Percentiles rank a stretch among this genome's conserved stretches.
Conservation (phyloP, 345 rosid species). For the thale cress (Arabidopsis thaliana) region DNA sequence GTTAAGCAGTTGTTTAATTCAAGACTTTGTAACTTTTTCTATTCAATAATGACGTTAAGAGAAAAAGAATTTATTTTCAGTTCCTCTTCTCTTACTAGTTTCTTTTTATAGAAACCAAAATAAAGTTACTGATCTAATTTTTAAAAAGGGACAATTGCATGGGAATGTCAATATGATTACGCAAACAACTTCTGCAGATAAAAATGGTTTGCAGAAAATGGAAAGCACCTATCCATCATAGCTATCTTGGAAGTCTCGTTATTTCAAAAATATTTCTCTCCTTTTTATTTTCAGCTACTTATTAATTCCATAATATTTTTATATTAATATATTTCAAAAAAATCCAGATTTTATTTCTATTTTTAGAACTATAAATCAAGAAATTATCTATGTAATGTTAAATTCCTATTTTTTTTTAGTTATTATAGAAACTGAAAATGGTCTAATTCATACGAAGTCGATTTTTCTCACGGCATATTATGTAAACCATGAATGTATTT, state of each 20-base stretch:
- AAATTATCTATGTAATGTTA: no score
- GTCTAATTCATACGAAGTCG: background rate
- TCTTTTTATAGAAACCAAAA: background rate
- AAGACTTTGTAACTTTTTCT: no score
- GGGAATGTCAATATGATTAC: background rate
- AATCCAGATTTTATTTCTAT: background rate
- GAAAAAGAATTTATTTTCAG: background rate
- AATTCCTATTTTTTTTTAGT: background rate
- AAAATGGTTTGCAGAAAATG: constrained; percentile 8
- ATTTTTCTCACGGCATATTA: no score
- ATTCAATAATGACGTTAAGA: no score
- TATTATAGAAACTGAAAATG: background rate
- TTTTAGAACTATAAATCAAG: background rate
- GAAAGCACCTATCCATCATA: background rate
- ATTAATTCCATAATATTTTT: background rate
- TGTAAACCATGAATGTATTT: no score
- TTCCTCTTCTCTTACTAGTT: background rate
- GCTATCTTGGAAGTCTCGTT: constrained; percentile 2
- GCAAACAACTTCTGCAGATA: constrained; percentile 8
- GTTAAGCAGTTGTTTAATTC: no score
- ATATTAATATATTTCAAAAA: background rate
- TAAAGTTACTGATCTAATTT: background rate
- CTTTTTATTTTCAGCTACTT: background rate
- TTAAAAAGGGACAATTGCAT: background rate
- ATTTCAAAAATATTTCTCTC: background rate